Conservation (phyloP, 371 early-diverging fungal species). For the Sporodiniella umbellata region DNA sequence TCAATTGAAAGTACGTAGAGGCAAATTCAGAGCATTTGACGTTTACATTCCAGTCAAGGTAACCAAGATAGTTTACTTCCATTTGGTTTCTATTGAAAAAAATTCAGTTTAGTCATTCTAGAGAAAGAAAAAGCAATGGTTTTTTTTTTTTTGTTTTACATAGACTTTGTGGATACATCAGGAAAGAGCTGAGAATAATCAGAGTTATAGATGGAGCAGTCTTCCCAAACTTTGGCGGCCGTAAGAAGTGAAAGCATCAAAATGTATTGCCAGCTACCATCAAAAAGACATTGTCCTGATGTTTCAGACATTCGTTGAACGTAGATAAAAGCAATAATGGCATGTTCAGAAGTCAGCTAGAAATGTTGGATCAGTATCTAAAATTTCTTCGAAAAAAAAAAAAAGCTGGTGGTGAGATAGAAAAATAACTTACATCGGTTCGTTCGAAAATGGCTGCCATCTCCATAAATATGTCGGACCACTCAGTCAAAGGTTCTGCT, state of each 20-base stretch:
- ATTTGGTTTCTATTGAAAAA: constrained; percentile 11
- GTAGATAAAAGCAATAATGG: constrained; percentile 72
- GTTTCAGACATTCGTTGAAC: constrained; percentile 65
- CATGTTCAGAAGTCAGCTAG: constrained; percentile 66
- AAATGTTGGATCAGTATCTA: neutral
- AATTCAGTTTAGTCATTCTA: neutral
- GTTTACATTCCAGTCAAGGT: constrained; percentile 19
- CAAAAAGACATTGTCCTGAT: constrained; percentile 60
- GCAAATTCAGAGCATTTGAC: constrained; percentile 15
- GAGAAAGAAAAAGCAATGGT: neutral
- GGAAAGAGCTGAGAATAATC: constrained; percentile 82
- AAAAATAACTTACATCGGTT: constrained; percentile 44
- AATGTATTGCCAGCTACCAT: constrained; percentile 73
- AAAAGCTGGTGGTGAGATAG: neutral
- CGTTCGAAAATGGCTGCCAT: constrained; percentile 50
- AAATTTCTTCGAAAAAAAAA: neutral
- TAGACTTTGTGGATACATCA: constrained; percentile 23
- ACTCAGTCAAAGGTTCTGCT: constrained; percentile 26
- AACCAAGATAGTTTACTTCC: constrained; percentile 12
- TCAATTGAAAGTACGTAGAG: constrained; percentile 15
- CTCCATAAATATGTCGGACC: constrained; percentile 35
- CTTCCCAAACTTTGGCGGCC: constrained; percentile 87
- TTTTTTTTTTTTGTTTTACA: constrained; percentile 22
- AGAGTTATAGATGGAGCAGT: constrained; percentile 82
- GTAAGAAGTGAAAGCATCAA: constrained; percentile 66